Conservation (phyloP, 2,329 filamentous ascomycete genomes). For the Cordyceps militaris region DNA sequence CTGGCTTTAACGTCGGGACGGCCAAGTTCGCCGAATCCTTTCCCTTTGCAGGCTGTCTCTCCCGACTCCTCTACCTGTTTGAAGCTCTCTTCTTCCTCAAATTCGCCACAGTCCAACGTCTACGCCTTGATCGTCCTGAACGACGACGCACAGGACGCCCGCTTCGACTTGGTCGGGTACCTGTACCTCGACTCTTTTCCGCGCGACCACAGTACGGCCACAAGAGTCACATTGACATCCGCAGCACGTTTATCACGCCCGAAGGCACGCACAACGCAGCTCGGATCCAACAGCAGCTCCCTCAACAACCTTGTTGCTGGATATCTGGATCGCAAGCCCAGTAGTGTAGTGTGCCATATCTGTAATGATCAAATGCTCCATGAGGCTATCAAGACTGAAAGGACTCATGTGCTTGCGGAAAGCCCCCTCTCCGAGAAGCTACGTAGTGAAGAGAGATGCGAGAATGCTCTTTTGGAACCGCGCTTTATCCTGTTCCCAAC, state of each 20-base stretch:
- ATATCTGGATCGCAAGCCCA: background rate
- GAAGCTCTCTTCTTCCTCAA: slow-evolving; percentile 68
- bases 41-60: slow-evolving; percentile 59
- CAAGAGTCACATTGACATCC: slow-evolving; percentile 62
- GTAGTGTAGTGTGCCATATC: background rate
- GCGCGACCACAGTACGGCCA: slow-evolving; percentile 68
- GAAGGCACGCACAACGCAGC: slow-evolving; percentile 50
- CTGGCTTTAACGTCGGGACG: slow-evolving; percentile 66
- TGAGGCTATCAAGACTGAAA: background rate
- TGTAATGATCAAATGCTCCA: background rate
- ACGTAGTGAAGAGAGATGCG: background rate
- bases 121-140: background rate
- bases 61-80: slow-evolving; percentile 67
- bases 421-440: background rate
- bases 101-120: slow-evolving; percentile 36
- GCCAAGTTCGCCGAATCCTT: slow-evolving; percentile 71
- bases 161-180: slow-evolving; percentile 64
- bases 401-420: background rate
- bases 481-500: slow-evolving; percentile 4
- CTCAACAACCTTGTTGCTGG: background rate
- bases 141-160: slow-evolving; percentile 56
- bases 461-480: slow-evolving; percentile 8
- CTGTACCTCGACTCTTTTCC: slow-evolving; percentile 70
- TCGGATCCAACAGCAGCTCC: background rate
- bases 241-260: slow-evolving; percentile 53